Evolutionary conservation across 805 yeast genomes (phyloP).

Genomic region (Yarrowia sp.): DNA sequence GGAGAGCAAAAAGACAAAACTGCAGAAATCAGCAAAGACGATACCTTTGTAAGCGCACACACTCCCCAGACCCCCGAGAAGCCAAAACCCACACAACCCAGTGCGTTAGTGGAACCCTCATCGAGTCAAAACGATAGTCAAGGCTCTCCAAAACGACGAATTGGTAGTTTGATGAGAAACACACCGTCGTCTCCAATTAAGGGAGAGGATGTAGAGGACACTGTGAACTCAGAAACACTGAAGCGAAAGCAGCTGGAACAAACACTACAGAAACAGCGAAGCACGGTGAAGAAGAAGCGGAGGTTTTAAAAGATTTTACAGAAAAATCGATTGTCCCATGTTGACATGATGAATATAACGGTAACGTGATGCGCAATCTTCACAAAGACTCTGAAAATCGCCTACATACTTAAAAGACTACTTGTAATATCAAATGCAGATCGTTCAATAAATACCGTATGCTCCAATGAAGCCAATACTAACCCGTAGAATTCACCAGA

Average conservation of each 20-base stretch:
- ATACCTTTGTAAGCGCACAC: neutral
- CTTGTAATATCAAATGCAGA: no score
- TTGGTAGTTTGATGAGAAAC: neutral
- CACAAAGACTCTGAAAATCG: no score
- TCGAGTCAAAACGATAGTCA: neutral
- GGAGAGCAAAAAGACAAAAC: neutral
- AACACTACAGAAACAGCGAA: neutral
- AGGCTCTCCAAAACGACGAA: constrained; percentile 2
- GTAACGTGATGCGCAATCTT: no score
- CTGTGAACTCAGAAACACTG: neutral
- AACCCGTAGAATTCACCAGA: neutral
- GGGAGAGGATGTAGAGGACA: neutral
- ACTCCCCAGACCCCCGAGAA: neutral
- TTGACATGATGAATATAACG: neutral
- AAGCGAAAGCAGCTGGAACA: constrained; percentile 6
- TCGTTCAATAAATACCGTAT: no score
- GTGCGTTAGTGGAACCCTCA: neutral
- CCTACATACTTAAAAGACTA: no score
- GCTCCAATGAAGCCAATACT: no score
- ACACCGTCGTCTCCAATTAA: neutral
- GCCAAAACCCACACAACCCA: neutral
- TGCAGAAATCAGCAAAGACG: neutral
- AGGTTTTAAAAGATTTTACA: neutral
- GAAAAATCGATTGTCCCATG: no score
- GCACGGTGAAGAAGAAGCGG: neutral